These are phyloP conservation scores for Globisporangium solare DNA, from an alignment of 352 stramenopile genomes.

Conservation along the genomic window DNA sequence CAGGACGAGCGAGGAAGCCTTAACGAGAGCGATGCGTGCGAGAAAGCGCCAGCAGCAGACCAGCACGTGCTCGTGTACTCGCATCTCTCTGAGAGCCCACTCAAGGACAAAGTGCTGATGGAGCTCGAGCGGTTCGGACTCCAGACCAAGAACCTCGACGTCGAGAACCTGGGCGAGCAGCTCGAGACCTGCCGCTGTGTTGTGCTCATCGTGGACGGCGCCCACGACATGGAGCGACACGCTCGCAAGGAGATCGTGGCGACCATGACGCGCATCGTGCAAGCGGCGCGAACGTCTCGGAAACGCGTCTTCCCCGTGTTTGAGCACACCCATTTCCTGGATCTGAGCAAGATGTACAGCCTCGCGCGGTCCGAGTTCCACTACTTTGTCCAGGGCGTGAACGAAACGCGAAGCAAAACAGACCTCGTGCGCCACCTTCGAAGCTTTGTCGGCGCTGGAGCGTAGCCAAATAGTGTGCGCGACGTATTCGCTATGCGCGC, in stretches of 20 bases:
- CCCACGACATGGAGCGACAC: constrained; percentile 25
- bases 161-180: constrained; percentile 8
- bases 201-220: constrained; percentile 31
- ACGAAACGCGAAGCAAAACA: constrained; percentile 27
- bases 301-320: constrained; percentile 53
- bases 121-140: constrained; percentile 17
- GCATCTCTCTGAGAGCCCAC: constrained; percentile 7
- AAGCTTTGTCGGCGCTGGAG: not conserved
- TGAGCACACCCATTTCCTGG: constrained; percentile 52
- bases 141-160: constrained; percentile 8
- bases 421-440: constrained; percentile 41
- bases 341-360: constrained; percentile 75
- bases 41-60: not conserved
- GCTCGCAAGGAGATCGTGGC: constrained; percentile 32
- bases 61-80: constrained; percentile 13
- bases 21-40: not conserved
- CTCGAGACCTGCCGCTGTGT: constrained; percentile 19
- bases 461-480: too few relatives aligned
- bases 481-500: too few relatives aligned
- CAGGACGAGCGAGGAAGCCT: not conserved
- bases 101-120: constrained; percentile 7
- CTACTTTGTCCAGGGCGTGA: constrained; percentile 58
- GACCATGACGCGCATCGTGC: constrained; percentile 35
- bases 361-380: constrained; percentile 60
- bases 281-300: constrained; percentile 20